Base-by-base conservation (phyloP, 495 filamentous ascomycete species). In the Podospora pseudocomata region DNA sequence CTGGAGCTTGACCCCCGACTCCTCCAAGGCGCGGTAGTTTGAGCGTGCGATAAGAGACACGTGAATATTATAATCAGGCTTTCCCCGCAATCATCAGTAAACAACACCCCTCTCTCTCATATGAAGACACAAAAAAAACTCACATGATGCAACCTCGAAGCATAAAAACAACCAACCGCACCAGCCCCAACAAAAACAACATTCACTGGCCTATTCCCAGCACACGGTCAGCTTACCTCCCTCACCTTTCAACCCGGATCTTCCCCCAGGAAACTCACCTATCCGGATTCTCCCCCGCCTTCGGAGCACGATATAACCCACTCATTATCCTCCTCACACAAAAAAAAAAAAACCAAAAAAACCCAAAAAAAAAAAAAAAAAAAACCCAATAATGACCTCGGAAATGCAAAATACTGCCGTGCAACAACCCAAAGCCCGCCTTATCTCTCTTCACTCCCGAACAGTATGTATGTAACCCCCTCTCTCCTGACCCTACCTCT, bases 141-240 rank as follows among this genome's bases (percentile, higher is more conserved):
- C 73, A 82, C 83, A 69, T 82, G 79, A 68, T 86, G 84, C 49
- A 87, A 74, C 39, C 86, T 77, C 16, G 84, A 86, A 26, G 84
- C 86, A 67, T 87, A 88, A 77, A 88, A 87, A 66, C 84, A 85
- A 32, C 86, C 86, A 20, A 88, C 84, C 60, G 86, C 86, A 56
- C 86, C 86, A 20, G 85, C 85, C 66, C 86, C 86, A 63, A 87
- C 81, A 65, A 88, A 83, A 67, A 87, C 78, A 67, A 86, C 77
- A 62, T 84, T 76, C n/a, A 80, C 75, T 23, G 83, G 80, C 49
- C 81, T 83, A 63, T 58, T 27, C 54, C 23, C 63, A 49, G 60
- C 30, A 63, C 5, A 19, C 4, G 16, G 60, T 75, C 64, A 72
- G 73, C 62, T 49, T 11, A 63, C 18, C 28, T 23, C 19, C 5